Evolutionary conservation across 2,329 filamentous ascomycete genomes (phyloP).

Genomic region (Herpotrichia juniperi): DNA sequence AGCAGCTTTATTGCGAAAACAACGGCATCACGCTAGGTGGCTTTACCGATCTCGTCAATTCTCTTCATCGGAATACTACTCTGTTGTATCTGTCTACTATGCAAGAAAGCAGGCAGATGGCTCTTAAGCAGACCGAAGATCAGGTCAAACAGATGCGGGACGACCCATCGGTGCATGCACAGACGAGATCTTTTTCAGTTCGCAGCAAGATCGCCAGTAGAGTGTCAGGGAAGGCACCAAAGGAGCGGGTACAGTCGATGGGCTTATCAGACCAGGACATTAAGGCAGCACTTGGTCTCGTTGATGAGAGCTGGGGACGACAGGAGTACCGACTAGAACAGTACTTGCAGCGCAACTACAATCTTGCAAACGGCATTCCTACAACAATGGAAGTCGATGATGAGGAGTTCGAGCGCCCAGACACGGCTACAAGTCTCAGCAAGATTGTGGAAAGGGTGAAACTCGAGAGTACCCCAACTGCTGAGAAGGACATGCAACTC

Average conservation of each 20-base stretch:
- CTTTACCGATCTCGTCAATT: constrained; percentile 72
- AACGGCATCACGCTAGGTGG: constrained; percentile 75
- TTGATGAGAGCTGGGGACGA: constrained; percentile 57
- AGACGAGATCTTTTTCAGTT: constrained; percentile 38
- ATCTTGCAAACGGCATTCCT: constrained; percentile 51
- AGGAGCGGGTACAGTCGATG: constrained; percentile 30
- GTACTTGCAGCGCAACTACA: constrained; percentile 55
- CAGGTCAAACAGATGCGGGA: constrained; percentile 61
- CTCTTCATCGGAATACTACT: constrained; percentile 68
- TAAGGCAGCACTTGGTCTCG: constrained; percentile 53
- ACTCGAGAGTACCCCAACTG: constrained; percentile 52
- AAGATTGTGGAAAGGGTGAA: constrained; percentile 53
- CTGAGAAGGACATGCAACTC: constrained; percentile 45
- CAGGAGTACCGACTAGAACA: constrained; percentile 55
- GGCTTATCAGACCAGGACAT: constrained; percentile 56
- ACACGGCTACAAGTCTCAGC: constrained; percentile 46
- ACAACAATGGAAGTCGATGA: constrained; percentile 53
- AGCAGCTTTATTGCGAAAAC: constrained; percentile 72
- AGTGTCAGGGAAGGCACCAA: constrained; percentile 31
- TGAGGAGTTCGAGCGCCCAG: constrained; percentile 53
- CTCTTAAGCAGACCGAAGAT: constrained; percentile 64
- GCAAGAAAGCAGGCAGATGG: constrained; percentile 65
- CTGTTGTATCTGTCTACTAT: constrained; percentile 68
- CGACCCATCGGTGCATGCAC: constrained; percentile 30
- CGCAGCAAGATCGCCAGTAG: constrained; percentile 41